These are phyloP conservation scores for Carpinus viminea DNA, from an alignment of 306 rosid genomes.

Conservation along the genomic window DNA sequence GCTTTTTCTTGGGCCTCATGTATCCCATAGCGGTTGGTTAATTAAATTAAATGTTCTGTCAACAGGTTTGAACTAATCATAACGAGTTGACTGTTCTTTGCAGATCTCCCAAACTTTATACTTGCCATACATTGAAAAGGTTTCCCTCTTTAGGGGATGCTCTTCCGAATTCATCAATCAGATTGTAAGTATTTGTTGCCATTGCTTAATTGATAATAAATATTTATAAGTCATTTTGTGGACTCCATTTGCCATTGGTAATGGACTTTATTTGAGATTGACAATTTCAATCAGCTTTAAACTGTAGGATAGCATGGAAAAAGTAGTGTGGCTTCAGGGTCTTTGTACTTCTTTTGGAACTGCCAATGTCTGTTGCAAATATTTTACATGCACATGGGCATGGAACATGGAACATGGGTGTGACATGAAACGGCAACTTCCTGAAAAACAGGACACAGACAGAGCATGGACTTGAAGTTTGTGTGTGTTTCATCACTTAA, in stretches of 20 bases:
- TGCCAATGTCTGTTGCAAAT: not conserved
- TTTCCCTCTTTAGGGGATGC: conserved; percentile 74
- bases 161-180: conserved; percentile 90
- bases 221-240: not conserved
- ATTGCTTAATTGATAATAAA: not conserved
- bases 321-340: not conserved
- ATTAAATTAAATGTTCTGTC: conserved; percentile 1
- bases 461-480: not conserved
- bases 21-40: not conserved
- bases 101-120: conserved; percentile 88
- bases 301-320: not conserved
- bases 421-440: not conserved
- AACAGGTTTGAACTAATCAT: not conserved
- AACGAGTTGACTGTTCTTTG: conserved; percentile 21
- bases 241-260: not conserved
- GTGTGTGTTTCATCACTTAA: not conserved
- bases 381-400: not conserved
- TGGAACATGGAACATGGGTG: not conserved
- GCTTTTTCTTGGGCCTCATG: not conserved
- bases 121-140: conserved; percentile 57
- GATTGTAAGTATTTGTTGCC: conserved; percentile 55
- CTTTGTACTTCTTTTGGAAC: not conserved
- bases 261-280: not conserved
- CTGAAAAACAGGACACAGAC: not conserved
- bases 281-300: not conserved